These are phyloP conservation scores for Psilocybe azurescens DNA, from an alignment of 768 basidiomycete genomes.

Conservation along the genomic window DNA sequence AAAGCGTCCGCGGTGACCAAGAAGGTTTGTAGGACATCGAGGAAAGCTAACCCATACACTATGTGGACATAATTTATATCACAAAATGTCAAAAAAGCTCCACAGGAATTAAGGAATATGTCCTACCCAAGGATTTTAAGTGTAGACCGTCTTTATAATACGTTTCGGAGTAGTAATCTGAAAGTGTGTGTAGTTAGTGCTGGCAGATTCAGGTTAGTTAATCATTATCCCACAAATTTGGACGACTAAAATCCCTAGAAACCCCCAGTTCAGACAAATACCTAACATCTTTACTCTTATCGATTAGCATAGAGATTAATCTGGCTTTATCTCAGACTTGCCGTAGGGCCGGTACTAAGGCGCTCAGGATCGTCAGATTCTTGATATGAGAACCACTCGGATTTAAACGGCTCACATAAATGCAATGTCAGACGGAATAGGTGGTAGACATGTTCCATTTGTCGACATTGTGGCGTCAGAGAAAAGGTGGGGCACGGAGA, in stretches of 20 bases:
- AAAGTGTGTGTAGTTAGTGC: neutral
- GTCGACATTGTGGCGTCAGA: neutral
- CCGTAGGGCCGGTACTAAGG: neutral
- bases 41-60: constrained; percentile 7
- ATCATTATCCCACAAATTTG: constrained; percentile 4
- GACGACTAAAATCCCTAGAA: constrained; percentile 9
- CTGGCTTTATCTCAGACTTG: neutral
- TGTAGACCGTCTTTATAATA: constrained; percentile 3
- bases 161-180: constrained; percentile 1
- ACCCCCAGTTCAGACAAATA: constrained; percentile 11
- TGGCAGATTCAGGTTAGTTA: too few relatives aligned
- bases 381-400: neutral
- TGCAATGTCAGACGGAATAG: neutral
- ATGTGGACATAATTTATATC: neutral
- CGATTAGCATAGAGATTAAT: neutral
- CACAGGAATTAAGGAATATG: neutral
- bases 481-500: neutral
- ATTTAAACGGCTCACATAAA: neutral
- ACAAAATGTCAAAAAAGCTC: neutral
- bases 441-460: neutral
- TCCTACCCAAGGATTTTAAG: constrained; percentile 6
- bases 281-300: constrained; percentile 3
- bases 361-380: neutral
- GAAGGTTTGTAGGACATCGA: constrained; percentile 10
- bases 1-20: constrained; percentile 15